Conservation (phyloP, 2,329 filamentous ascomycete genomes). For the Pseudocercospora ulei region DNA sequence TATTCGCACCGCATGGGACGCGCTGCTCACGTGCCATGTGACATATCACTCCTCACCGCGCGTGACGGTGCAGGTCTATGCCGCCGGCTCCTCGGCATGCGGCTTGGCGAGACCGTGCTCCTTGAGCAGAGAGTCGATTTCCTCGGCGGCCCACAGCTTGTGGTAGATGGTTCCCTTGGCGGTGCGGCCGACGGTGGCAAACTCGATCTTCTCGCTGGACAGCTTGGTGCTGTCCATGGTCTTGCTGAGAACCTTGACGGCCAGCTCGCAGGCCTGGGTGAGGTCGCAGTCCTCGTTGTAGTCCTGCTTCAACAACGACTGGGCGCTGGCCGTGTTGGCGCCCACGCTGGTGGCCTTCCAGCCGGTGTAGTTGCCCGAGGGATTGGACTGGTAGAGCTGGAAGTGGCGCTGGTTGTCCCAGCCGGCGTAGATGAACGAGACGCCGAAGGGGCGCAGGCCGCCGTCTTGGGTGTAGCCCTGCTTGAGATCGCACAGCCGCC, state of each 20-base stretch:
- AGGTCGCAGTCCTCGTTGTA: constrained; percentile 97
- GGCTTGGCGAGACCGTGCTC: constrained; percentile 91
- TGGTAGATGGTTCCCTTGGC: constrained; percentile 96
- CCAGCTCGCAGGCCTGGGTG: constrained; percentile 92
- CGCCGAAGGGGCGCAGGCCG: constrained; percentile 93
- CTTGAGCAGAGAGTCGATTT: constrained; percentile 87
- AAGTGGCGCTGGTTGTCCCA: constrained; percentile 95
- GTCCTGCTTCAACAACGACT: constrained; percentile 95
- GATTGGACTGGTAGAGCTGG: constrained; percentile 98
- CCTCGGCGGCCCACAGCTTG: constrained; percentile 90
- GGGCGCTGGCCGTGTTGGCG: constrained; percentile 94
- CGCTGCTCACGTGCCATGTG: no score
- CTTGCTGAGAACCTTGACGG: constrained; percentile 98
- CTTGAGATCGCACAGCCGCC: constrained; percentile 92
- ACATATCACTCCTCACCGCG: no score
- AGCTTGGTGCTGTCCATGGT: constrained; percentile 99
- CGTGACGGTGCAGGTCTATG: no score
- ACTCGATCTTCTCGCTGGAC: constrained; percentile 99
- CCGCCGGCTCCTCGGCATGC: constrained; percentile 47
- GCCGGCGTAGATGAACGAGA: constrained; percentile 98
- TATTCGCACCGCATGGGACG: constrained; percentile 5
- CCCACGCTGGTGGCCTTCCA: constrained; percentile 99
- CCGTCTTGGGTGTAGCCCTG: constrained; percentile 99
- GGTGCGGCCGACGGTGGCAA: constrained; percentile 93
- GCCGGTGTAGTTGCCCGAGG: constrained; percentile 94